Evolutionary conservation across 805 yeast genomes (phyloP).

Genomic region (Wickerhamiella dianesei): DNA sequence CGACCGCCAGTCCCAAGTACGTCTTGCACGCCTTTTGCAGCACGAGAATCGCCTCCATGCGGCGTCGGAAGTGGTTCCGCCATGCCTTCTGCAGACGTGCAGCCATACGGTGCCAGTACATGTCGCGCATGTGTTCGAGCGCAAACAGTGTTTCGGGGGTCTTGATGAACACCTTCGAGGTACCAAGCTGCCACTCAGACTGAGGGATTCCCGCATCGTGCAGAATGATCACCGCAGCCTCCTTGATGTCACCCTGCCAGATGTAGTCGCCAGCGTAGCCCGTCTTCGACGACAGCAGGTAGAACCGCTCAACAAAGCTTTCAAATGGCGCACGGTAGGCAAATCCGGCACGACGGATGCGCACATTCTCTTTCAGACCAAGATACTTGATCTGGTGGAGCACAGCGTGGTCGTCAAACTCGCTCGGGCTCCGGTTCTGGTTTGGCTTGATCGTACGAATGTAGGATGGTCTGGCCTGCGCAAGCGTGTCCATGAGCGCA

Average conservation of each 20-base stretch:
- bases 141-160: slow-evolving; percentile 95
- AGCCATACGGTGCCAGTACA: slow-evolving; percentile 97
- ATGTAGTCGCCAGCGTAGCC: slow-evolving; percentile 81
- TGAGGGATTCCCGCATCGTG: slow-evolving; percentile 55
- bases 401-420: slow-evolving; percentile 78
- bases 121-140: slow-evolving; percentile 88
- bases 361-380: slow-evolving; percentile 91
- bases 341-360: slow-evolving; percentile 96
- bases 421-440: slow-evolving; percentile 79
- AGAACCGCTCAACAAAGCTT: slow-evolving; percentile 89
- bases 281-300: slow-evolving; percentile 70
- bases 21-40: slow-evolving; percentile 68
- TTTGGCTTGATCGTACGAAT: slow-evolving; percentile 97
- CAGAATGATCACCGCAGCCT: slow-evolving; percentile 42
- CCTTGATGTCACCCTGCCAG: slow-evolving; percentile 46
- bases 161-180: slow-evolving; percentile 82
- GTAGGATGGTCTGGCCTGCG: slow-evolving; percentile 87
- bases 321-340: slow-evolving; percentile 96
- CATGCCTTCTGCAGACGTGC: slow-evolving; percentile 95
- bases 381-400: slow-evolving; percentile 90
- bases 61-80: slow-evolving; percentile 66
- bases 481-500: slow-evolving; percentile 71
- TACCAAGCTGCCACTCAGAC: slow-evolving; percentile 82
- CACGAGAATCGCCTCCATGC: slow-evolving; percentile 75
- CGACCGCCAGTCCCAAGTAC: slow-evolving; percentile 75